These are phyloP conservation scores for Aechmea fasciata DNA, from an alignment of 176 grass and related monocot species.

Conservation along the genomic window DNA sequence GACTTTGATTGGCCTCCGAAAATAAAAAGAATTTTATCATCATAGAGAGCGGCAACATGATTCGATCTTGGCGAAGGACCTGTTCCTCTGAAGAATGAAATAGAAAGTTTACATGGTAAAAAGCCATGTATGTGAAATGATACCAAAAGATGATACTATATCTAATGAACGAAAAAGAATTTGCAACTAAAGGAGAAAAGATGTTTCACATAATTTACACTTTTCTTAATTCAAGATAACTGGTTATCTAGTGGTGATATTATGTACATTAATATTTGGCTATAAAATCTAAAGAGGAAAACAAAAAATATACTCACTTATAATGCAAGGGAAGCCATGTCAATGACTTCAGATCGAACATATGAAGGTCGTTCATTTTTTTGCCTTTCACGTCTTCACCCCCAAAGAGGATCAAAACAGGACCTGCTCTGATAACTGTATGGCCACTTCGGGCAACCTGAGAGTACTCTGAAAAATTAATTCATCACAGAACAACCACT, in stretches of 20 bases:
- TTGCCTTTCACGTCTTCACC: constrained; percentile 80
- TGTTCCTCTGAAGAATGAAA: constrained; percentile 38
- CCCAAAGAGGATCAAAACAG: constrained; percentile 82
- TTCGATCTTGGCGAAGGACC: constrained; percentile 89
- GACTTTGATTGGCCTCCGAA: constrained; percentile 96
- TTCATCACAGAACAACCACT: background rate
- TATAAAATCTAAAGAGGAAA: background rate
- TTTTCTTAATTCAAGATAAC: background rate
- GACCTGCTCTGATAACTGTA: constrained; percentile 78
- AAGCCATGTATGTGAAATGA: no score
- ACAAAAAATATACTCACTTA: constrained; percentile 49
- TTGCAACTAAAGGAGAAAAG: no score
- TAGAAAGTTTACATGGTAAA: no score
- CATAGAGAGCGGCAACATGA: constrained; percentile 74
- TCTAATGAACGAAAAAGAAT: no score
- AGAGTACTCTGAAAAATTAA: constrained; percentile 16
- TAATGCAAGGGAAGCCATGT: constrained; percentile 98
- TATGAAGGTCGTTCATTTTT: constrained; percentile 96
- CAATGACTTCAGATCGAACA: constrained; percentile 93
- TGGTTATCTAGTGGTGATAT: background rate
- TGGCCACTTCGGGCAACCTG: constrained; percentile 83
- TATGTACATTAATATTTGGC: no score
- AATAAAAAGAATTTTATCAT: constrained; percentile 78
- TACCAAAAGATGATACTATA: no score
- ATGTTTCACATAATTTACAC: no score